Percentiles rank a stretch among this genome's conserved stretches.
Evolutionary conservation across 805 yeast species (phyloP).

Genomic region (Tetrapisispora taiwanensis): DNA sequence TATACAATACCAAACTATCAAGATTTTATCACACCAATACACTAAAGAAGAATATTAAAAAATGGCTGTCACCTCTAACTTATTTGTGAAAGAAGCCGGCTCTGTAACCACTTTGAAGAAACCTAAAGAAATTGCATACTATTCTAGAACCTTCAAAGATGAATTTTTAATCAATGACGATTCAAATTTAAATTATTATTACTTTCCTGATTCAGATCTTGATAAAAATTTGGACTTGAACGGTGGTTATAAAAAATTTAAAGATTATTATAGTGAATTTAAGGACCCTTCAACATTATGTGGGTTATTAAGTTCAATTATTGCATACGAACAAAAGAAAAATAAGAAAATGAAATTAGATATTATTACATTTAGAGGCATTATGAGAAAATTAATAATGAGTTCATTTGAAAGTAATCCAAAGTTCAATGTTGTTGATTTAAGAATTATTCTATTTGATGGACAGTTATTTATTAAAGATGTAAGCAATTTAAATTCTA

Average conservation of each 20-base stretch:
- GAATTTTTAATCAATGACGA: slow-evolving; percentile 41
- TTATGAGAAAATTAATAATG: slow-evolving; percentile 57
- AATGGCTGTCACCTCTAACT: slow-evolving; percentile 24
- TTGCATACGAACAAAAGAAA: slow-evolving; percentile 41
- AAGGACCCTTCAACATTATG: slow-evolving; percentile 34
- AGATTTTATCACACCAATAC: no score
- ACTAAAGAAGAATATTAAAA: neutral
- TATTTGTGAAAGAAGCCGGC: slow-evolving; percentile 37
- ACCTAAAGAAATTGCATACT: slow-evolving; percentile 73
- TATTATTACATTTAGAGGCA: slow-evolving; percentile 76
- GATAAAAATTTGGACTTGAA: slow-evolving; percentile 52
- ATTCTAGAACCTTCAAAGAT: slow-evolving; percentile 50
- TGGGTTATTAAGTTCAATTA: slow-evolving; percentile 47
- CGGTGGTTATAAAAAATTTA: slow-evolving; percentile 53
- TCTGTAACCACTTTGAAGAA: slow-evolving; percentile 64
- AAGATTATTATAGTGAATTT: slow-evolving; percentile 43
- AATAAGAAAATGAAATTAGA: slow-evolving; percentile 42
- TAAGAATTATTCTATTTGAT: slow-evolving; percentile 62
- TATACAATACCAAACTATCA: no score
- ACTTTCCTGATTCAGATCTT: slow-evolving; percentile 65
- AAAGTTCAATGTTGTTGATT: slow-evolving; percentile 42
- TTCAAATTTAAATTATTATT: slow-evolving; percentile 56
- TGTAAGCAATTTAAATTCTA: slow-evolving; percentile 27
- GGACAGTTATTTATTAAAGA: slow-evolving; percentile 59
- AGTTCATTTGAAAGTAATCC: slow-evolving; percentile 38